Percentiles rank a stretch among this genome's conserved stretches.
These are phyloP conservation scores for Penicillium sp. DNA, from an alignment of 2,329 filamentous ascomycete species.

Conservation along the genomic window DNA sequence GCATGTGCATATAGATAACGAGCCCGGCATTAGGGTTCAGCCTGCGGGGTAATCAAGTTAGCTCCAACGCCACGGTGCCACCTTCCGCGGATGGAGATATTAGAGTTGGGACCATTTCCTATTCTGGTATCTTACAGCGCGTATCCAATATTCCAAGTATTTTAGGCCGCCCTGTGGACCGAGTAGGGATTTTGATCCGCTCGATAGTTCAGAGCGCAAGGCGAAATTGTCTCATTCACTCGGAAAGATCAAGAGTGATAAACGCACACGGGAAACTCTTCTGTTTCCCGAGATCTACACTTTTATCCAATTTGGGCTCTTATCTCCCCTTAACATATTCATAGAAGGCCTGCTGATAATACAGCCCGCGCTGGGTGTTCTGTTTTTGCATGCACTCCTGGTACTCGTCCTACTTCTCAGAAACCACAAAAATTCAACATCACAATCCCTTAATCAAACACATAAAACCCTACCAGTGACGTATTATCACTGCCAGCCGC, in stretches of 20 bases:
- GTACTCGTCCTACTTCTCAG: no score
- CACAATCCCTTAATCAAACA: background rate
- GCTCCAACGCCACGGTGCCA: background rate
- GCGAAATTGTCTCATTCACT: background rate
- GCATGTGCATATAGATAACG: background rate
- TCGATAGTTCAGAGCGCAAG: background rate
- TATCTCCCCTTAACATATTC: no score
- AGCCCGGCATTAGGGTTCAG: background rate
- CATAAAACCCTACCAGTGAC: background rate
- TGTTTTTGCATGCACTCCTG: no score
- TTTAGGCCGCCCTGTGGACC: slow-evolving; percentile 1
- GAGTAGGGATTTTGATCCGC: background rate
- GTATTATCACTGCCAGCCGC: background rate
- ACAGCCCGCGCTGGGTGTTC: no score
- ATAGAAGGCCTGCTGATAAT: no score
- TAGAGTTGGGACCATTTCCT: slow-evolving; percentile 2
- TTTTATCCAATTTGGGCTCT: no score
- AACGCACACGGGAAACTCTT: background rate
- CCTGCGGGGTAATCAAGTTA: background rate
- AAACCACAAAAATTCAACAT: background rate
- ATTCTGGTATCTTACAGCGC: slow-evolving; percentile 7
- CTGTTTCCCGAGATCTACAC: background rate
- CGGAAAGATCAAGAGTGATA: background rate
- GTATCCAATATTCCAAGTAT: background rate
- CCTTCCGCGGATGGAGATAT: background rate